Conservation (phyloP, 768 basidiomycete species). For the Butyriboletus loyo region DNA sequence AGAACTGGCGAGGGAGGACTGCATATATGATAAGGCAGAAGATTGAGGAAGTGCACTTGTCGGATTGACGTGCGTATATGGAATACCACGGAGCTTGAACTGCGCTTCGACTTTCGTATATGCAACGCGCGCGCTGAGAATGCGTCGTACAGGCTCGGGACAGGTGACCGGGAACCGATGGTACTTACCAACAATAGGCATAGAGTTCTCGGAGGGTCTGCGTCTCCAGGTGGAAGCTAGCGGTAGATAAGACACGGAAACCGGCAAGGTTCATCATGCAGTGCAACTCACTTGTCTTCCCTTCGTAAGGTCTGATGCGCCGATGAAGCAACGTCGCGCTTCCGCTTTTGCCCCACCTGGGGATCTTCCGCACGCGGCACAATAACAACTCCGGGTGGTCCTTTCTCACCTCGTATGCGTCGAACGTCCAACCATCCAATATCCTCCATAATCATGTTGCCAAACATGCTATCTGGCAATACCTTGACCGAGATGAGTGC, state of each 20-base stretch:
- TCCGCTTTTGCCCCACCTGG: constrained; percentile 30
- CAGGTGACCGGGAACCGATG: background rate
- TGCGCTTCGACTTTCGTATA: constrained; percentile 86
- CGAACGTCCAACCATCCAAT: constrained; percentile 75
- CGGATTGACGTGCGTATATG: constrained; percentile 73
- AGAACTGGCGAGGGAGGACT: constrained; percentile 71
- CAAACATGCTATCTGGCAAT: constrained; percentile 51
- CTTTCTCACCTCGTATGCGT: constrained; percentile 54
- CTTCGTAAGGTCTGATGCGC: constrained; percentile 9
- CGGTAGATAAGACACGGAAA: background rate
- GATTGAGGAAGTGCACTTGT: constrained; percentile 38
- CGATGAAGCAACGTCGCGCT: constrained; percentile 17
- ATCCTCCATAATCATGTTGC: constrained; percentile 67
- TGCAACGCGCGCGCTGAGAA: constrained; percentile 77
- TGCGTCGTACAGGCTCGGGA: background rate
- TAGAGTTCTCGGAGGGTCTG: constrained; percentile 76
- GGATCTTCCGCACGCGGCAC: constrained; percentile 16
- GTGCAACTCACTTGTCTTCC: constrained; percentile 29
- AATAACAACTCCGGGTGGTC: constrained; percentile 14
- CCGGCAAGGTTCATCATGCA: background rate
- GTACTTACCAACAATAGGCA: constrained; percentile 77
- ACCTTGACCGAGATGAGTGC: constrained; percentile 72
- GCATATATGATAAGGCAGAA: constrained; percentile 51
- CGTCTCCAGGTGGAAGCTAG: constrained; percentile 64
- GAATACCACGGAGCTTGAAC: constrained; percentile 77